phyloP scores from a whole-genome alignment of 495 filamentous ascomycete species.

The Tuber umbilicatum region DNA sequence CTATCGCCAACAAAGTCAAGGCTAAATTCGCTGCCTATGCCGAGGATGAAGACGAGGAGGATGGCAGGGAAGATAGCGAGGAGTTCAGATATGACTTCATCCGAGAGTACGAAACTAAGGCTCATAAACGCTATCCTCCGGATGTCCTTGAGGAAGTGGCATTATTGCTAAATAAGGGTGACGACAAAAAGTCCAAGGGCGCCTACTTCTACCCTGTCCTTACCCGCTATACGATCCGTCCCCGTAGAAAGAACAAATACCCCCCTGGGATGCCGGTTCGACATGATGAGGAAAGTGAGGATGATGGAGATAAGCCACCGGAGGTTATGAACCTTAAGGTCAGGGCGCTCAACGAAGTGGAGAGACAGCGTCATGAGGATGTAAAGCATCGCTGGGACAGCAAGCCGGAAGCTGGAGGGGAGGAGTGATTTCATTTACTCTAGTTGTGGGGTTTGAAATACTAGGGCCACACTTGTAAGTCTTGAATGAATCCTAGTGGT shows the following conservation, averaged over 20 bases:
- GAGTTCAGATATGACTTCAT: conserved; percentile 68
- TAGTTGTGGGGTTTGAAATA: background rate
- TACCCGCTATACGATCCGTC: conserved; percentile 55
- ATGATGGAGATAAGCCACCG: conserved; percentile 39
- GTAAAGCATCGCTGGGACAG: conserved; percentile 42
- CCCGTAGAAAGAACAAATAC: conserved; percentile 51
- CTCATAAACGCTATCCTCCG: conserved; percentile 51
- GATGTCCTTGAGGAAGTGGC: conserved; percentile 54
- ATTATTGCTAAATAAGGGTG: conserved; percentile 47
- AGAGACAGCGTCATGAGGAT: conserved; percentile 44
- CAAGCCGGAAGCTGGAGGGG: conserved; percentile 15
- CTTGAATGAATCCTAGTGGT: background rate
- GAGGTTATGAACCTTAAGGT: conserved; percentile 41
- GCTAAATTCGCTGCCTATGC: conserved; percentile 66
- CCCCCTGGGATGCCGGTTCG: conserved; percentile 38
- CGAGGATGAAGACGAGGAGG: conserved; percentile 58
- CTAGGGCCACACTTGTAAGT: background rate
- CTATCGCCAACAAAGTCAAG: conserved; percentile 53
- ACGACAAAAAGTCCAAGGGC: conserved; percentile 47
- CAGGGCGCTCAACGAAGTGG: conserved; percentile 34
- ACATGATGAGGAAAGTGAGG: conserved; percentile 46
- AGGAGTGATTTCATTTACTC: conserved; percentile 16
- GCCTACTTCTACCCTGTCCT: conserved; percentile 89
- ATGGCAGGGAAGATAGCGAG: conserved; percentile 51
- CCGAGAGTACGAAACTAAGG: conserved; percentile 79